These are phyloP conservation scores for Sarocladiaceae sp. DNA, from an alignment of 2,329 filamentous ascomycete genomes.

Conservation along the genomic window DNA sequence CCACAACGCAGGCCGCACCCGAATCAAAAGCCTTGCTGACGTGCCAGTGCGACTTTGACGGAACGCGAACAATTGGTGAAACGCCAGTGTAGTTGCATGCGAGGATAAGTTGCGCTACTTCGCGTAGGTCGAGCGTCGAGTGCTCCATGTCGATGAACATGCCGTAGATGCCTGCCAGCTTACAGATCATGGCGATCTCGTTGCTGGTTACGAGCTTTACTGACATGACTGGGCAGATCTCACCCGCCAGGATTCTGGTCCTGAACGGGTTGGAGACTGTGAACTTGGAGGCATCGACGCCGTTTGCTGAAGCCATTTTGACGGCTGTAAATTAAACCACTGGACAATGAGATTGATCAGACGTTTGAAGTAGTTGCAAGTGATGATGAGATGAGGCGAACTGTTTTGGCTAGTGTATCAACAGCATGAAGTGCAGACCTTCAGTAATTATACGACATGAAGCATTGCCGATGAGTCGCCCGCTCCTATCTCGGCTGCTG, in stretches of 20 bases:
- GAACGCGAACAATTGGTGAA: constrained; percentile 35
- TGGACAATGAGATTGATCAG: too few species aligned
- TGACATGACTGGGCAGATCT: constrained; percentile 3
- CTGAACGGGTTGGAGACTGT: constrained; percentile 9
- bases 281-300: background rate
- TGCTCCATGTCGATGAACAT: constrained; percentile 43
- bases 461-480: background rate
- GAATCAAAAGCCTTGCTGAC: constrained; percentile 34
- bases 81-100: constrained; percentile 34
- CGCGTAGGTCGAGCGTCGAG: constrained; percentile 30
- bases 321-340: background rate
- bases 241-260: background rate
- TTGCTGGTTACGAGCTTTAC: constrained; percentile 28
- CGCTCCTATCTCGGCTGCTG: background rate
- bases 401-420: too few species aligned
- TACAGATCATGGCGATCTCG: constrained; percentile 32
- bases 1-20: constrained; percentile 34
- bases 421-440: background rate
- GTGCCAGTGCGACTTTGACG: constrained; percentile 32
- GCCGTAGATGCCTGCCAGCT: constrained; percentile 35
- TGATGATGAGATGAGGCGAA: too few species aligned
- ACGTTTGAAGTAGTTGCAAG: too few species aligned
- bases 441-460: background rate
- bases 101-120: constrained; percentile 30
- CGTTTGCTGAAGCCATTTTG: background rate